Base-by-base conservation (phyloP, 768 basidiomycete genomes). In the Amanita rubescens region DNA sequence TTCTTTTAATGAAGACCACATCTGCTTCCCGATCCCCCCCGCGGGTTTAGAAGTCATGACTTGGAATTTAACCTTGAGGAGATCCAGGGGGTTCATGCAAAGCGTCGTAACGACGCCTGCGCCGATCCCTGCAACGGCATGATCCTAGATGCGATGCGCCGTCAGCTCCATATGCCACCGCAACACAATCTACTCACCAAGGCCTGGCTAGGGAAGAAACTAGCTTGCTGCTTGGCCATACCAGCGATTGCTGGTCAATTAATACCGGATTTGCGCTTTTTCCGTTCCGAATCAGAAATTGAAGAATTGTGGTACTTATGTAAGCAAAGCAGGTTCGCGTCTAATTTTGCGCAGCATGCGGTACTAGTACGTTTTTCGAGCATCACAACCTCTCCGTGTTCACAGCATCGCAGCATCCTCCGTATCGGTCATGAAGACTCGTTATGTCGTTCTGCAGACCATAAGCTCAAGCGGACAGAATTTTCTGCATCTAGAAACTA, bases 41-140 rank as follows among this genome's bases (percentile, higher is more conserved):
- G 74, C 69, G 0, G 79, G 80, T 32, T 75, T 77, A 27, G 76
- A 69, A 0, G 88, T 94, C 19, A 85, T 81, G 5, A 96, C 90
- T 69, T 98, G 96, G 49, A 93, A 82, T 64, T 92, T 87, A 65
- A 96, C 78, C 72, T 98, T 98, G 69, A 99, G 77, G 10, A 98
- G 79, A 70, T 99, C 96, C 32, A 99, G 78, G 6, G 96, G 96
- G 67, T 98, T 94, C 91, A 98, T 94, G 69, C 90, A 90, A 27
- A 97, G 75, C 45, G 94, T 93, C 33, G 92, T 90, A 62, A 87
- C 85, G 59, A 91, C 83, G 54, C 96, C 96, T 35, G 96, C 94
- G 48, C 90, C 87, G 49, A 98, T 79, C 53, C 96, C 96, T 41
- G 93, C 91, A 50, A 84, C 82, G 30, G 95, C 94, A 84, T 97